Evolutionary conservation across 1,284 basidiomycete genomes (phyloP), one percentile per base, ranked within the genome.

Genomic region (Trichosporon coremiiforme): DNA sequence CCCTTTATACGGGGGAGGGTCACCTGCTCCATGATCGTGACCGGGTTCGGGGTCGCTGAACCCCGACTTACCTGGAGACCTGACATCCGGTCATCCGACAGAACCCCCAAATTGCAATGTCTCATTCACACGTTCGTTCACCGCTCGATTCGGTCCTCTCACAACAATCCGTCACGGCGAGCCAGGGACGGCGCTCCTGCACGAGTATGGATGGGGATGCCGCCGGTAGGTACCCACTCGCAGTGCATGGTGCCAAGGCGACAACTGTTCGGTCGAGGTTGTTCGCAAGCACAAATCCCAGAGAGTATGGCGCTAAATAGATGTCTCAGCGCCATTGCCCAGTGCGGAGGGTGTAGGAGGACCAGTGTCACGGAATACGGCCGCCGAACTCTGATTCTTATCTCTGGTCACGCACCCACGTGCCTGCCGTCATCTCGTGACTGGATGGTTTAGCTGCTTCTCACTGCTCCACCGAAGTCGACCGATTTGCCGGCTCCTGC

Each of bases 341-440:
- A 33, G 33, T 33, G 4, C 33, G n/a, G n/a, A 4, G 33, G 33
- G 33, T 33, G 33, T 33, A 12, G 36, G 36, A 38, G 6, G 8
- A 38, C 36, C 10, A 12, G 8, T 8, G 36, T 7, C 36, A 12
- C 36, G 36, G 6, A 38, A 38, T 10, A 38, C 36, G 36, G 36
- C 36, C 36, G 55, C 29, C 55, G 29, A 31, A 31, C 55, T 29
- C 25, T 29, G 55, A 57, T 60, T 60, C 57, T 60, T 60, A 60
- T 60, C 57, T 20, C 20, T 35, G 3, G 31, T n/a, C 57, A n/a
- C 47, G 4, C 55, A 57, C 55, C 57, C 57, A 60, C 57, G 57
- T 60, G 57, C 57, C 57, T 60, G 17, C 4, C 15, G 4, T 25
- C 31, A 33, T 9, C 57, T 33, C 31, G 29, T 60, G 57, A 60